phyloP scores from a whole-genome alignment of 495 filamentous ascomycete genomes.

The Aspergillus nanangensis region DNA sequence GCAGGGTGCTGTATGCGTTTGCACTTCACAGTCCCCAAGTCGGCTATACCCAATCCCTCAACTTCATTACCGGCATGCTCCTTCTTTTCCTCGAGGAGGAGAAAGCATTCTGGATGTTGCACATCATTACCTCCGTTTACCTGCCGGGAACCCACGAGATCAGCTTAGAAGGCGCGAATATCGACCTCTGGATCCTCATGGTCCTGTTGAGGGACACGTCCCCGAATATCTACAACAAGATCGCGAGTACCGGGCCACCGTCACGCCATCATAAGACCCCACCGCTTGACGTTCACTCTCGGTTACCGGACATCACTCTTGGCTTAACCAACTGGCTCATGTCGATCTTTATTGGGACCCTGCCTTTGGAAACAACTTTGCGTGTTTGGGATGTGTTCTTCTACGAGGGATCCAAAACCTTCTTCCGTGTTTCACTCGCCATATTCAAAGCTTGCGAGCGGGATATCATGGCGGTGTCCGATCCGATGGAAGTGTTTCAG shows the following conservation, averaged over 20 bases:
- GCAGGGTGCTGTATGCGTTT: constrained; percentile 85
- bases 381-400: constrained; percentile 96
- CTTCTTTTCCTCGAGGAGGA: constrained; percentile 90
- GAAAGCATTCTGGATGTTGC: constrained; percentile 90
- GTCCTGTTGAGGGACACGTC: constrained; percentile 73
- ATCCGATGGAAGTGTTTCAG: constrained; percentile 96
- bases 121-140: constrained; percentile 83
- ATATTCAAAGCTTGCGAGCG: constrained; percentile 89
- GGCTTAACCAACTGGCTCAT: constrained; percentile 99
- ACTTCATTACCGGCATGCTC: constrained; percentile 94
- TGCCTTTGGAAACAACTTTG: constrained; percentile 85
- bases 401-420: constrained; percentile 89
- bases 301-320: constrained; percentile 84
- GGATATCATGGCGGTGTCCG: constrained; percentile 72
- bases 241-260: constrained; percentile 69
- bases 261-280: constrained; percentile 32
- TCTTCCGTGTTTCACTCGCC: constrained; percentile 89
- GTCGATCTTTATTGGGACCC: constrained; percentile 87
- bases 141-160: constrained; percentile 91
- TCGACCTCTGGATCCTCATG: constrained; percentile 95
- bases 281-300: constrained; percentile 48
- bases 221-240: constrained; percentile 82
- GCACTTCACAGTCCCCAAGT: constrained; percentile 83
- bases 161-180: constrained; percentile 86
- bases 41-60: constrained; percentile 95